A percentile compares a stretch with the other conserved stretches of the same genome.
Conservation (phyloP, 2,329 filamentous ascomycete genomes). For the Aureobasidium vineae region DNA sequence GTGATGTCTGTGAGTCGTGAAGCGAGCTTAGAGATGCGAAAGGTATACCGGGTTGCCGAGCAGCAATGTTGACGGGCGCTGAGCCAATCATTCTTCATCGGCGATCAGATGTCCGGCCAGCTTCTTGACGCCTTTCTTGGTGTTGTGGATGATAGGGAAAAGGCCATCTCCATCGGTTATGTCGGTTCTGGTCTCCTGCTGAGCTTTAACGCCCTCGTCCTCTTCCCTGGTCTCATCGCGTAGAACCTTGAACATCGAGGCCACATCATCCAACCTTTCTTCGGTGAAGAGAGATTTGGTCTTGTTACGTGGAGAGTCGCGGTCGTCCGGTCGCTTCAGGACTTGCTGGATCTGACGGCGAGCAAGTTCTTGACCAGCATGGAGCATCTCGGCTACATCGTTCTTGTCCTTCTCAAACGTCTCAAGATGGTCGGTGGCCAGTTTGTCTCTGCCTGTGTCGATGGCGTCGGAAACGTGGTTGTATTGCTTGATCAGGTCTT, state of each 20-base stretch:
- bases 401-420: conserved; percentile 24
- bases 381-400: conserved; percentile 9
- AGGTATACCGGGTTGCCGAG: not conserved
- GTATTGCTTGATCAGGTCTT: conserved; percentile 2
- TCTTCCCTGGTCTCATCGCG: conserved; percentile 32
- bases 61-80: not conserved
- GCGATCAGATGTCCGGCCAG: conserved; percentile 10
- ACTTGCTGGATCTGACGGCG: not conserved
- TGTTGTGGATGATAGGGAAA: not conserved
- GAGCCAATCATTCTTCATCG: not conserved
- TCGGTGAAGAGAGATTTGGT: conserved; percentile 29
- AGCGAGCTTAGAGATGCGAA: not conserved
- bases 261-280: conserved; percentile 35
- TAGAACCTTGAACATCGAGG: conserved; percentile 32
- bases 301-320: conserved; percentile 31
- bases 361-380: conserved; percentile 15
- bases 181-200: not conserved
- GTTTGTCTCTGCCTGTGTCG: not conserved
- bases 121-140: conserved; percentile 25
- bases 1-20: too few relatives aligned
- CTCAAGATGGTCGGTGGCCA: conserved; percentile 1
- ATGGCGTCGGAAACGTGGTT: not conserved
- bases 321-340: not conserved
- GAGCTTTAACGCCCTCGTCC: conserved; percentile 31
- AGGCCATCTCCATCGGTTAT: not conserved